Conservation (phyloP, 495 filamentous ascomycete genomes). For the Podospora pseudoanserina region DNA sequence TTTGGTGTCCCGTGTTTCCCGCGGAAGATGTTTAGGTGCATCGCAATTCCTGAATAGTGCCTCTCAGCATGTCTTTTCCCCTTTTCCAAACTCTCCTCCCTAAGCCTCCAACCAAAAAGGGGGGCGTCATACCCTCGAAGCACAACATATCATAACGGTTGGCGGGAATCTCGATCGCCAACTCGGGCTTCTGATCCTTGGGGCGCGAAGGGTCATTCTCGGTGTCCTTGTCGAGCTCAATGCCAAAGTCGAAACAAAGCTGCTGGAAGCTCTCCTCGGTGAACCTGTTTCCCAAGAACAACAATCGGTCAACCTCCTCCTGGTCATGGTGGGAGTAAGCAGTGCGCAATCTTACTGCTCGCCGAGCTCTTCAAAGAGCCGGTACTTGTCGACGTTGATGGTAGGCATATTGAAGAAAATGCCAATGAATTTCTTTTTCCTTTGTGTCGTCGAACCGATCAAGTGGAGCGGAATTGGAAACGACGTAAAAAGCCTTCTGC, state of each 20-base stretch:
- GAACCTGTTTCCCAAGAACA: slow-evolving; percentile 51
- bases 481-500: slow-evolving; percentile 7
- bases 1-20: slow-evolving; percentile 69
- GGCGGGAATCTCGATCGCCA: slow-evolving; percentile 98
- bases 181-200: slow-evolving; percentile 80
- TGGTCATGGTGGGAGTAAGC: slow-evolving; percentile 27
- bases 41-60: slow-evolving; percentile 58
- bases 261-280: slow-evolving; percentile 94
- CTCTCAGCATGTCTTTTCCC: slow-evolving; percentile 7
- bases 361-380: slow-evolving; percentile 87
- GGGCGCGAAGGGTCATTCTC: slow-evolving; percentile 60
- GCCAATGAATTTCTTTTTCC: not conserved
- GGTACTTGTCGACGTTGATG: slow-evolving; percentile 90
- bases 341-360: slow-evolving; percentile 59
- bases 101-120: not conserved
- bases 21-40: slow-evolving; percentile 94
- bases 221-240: slow-evolving; percentile 96
- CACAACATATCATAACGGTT: slow-evolving; percentile 99
- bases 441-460: not conserved
- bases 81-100: not conserved
- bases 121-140: slow-evolving; percentile 62
- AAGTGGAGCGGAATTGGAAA: slow-evolving; percentile 13
- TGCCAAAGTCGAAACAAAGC: slow-evolving; percentile 97
- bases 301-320: slow-evolving; percentile 7
- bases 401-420: slow-evolving; percentile 66